phyloP scores from a whole-genome alignment of 1,284 basidiomycete species.

The Trichosporon inkin region DNA sequence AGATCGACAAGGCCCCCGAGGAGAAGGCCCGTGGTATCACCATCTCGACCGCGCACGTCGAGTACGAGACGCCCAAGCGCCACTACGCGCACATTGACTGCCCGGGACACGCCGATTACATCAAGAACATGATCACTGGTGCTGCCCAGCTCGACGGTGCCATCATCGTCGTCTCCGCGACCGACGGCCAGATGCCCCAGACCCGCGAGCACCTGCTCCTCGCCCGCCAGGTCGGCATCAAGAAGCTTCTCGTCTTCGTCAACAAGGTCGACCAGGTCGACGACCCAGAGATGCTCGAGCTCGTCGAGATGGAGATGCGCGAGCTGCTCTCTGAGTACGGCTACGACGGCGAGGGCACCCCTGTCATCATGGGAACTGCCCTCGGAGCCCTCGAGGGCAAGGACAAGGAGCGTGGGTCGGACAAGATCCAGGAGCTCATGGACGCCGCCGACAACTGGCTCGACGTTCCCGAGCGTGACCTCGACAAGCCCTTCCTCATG shows the following conservation, averaged over 20 bases:
- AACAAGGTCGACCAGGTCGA: constrained; percentile 94
- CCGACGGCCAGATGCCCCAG: constrained; percentile 99
- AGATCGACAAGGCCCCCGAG: constrained; percentile 99
- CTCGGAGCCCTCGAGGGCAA: constrained; percentile 88
- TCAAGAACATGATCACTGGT: constrained; percentile 99
- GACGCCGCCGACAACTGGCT: constrained; percentile 91
- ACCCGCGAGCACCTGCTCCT: constrained; percentile 97
- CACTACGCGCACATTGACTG: constrained; percentile 99
- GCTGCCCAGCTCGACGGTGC: constrained; percentile 98
- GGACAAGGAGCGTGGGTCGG: constrained; percentile 69
- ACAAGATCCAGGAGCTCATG: constrained; percentile 81
- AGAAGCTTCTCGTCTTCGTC: constrained; percentile 97
- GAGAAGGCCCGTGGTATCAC: constrained; percentile 99
- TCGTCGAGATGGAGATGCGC: constrained; percentile 99
- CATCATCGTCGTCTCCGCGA: constrained; percentile 96
- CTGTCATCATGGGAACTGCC: constrained; percentile 95
- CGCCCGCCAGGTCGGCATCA: constrained; percentile 97
- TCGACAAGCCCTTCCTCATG: constrained; percentile 97
- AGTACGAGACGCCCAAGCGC: constrained; percentile 87
- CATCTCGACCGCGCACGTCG: constrained; percentile 82
- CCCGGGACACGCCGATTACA: constrained; percentile 64
- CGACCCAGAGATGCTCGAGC: constrained; percentile 97
- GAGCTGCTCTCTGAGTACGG: constrained; percentile 90
- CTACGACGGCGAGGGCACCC: constrained; percentile 95
- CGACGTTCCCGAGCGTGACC: constrained; percentile 89